Conservation (phyloP, 129 eudicot species). For the Chrysanthemum makinoi region DNA sequence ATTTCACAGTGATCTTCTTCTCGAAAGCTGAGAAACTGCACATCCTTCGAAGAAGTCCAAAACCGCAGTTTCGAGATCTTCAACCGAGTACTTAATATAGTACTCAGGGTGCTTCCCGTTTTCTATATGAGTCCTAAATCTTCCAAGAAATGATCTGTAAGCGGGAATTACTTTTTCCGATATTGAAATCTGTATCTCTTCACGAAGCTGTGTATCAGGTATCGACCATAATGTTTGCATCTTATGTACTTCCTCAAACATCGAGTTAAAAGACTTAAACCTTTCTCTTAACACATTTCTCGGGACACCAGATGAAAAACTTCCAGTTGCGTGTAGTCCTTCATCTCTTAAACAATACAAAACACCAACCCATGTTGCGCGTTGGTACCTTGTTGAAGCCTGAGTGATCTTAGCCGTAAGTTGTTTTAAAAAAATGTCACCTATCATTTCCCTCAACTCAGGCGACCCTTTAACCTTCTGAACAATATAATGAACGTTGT, state of each 20-base stretch:
- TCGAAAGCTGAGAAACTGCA: slow-evolving; percentile 52
- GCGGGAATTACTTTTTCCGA: slow-evolving; percentile 63
- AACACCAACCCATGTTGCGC: slow-evolving; percentile 67
- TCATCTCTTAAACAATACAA: slow-evolving; percentile 66
- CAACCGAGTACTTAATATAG: slow-evolving; percentile 74
- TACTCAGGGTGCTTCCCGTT: slow-evolving; percentile 75
- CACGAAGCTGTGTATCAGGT: slow-evolving; percentile 68
- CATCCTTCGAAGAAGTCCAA: slow-evolving; percentile 79
- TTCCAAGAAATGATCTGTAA: slow-evolving; percentile 68
- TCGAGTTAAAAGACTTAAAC: slow-evolving; percentile 65
- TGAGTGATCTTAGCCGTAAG: slow-evolving; percentile 51
- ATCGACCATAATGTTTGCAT: slow-evolving; percentile 70
- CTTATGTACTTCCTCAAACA: slow-evolving; percentile 67
- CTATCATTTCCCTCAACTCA: slow-evolving; percentile 66
- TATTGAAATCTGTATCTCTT: slow-evolving; percentile 65
- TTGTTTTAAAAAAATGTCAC: slow-evolving; percentile 51
- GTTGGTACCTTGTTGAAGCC: slow-evolving; percentile 58
- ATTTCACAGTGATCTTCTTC: slow-evolving; percentile 55
- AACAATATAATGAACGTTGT: slow-evolving; percentile 71
- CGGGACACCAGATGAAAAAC: slow-evolving; percentile 68
- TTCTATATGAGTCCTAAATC: slow-evolving; percentile 74
- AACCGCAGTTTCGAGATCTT: slow-evolving; percentile 67
- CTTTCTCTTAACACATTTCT: slow-evolving; percentile 58
- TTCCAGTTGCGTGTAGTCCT: slow-evolving; percentile 62
- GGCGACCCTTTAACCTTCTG: slow-evolving; percentile 67